Conservation (phyloP, 106 monocot genomes). For the Dendrobium huoshanense region DNA sequence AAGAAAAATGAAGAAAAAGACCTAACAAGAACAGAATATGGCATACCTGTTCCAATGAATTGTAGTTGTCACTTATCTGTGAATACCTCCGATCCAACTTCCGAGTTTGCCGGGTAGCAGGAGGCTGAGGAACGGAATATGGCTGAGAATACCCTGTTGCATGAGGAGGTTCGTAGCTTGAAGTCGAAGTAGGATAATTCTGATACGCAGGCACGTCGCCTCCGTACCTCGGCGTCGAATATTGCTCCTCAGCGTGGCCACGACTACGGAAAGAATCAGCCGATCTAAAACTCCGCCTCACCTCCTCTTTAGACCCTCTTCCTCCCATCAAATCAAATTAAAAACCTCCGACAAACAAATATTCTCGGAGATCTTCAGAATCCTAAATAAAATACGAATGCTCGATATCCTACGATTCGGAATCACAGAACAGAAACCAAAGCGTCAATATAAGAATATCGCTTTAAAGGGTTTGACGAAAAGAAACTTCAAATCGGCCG, state of each 20-base stretch:
- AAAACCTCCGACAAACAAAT: not conserved
- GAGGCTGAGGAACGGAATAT: not conserved
- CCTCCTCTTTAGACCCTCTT: constrained; percentile 1
- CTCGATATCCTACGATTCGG: not conserved
- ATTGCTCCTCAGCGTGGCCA: not conserved
- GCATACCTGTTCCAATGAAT: constrained; percentile 8
- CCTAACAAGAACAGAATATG: not conserved
- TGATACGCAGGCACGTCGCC: not conserved
- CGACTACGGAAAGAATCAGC: not conserved
- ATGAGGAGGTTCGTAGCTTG: constrained; percentile 1
- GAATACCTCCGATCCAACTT: constrained; percentile 11
- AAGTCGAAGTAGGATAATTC: not conserved
- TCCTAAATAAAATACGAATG: not conserved
- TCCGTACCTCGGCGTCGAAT: not conserved
- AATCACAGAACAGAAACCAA: not conserved
- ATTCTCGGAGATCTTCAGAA: not conserved
- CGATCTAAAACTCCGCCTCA: constrained; percentile 7
- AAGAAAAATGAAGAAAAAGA: not conserved
- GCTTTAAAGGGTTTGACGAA: not conserved
- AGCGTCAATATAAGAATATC: not conserved
- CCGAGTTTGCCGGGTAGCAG: not conserved
- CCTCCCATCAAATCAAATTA: not conserved
- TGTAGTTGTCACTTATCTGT: constrained; percentile 6
- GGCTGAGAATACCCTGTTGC: not conserved
- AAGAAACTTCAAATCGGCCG: no score